phyloP scores from a whole-genome alignment of 1,284 basidiomycete species.

The Testicularia cyperi region DNA sequence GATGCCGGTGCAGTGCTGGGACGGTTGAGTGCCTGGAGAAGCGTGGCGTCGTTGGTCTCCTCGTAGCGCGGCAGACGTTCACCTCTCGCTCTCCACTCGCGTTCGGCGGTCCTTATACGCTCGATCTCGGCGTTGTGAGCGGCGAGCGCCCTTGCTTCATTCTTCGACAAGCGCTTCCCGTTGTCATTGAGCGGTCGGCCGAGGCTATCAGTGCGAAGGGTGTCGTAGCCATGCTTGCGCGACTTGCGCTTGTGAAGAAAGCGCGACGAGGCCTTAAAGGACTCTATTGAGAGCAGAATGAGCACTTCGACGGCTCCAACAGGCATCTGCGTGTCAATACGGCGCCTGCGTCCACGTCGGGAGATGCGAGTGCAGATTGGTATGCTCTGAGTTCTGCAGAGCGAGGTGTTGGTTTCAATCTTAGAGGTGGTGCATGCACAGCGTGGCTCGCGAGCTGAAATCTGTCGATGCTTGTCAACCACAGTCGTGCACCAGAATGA shows the following conservation, averaged over 20 bases:
- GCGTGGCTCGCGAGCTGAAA: too few species aligned
- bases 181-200: slow-evolving; percentile 31
- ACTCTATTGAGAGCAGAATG: slow-evolving; percentile 32
- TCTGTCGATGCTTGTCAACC: too few species aligned
- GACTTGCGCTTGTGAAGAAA: slow-evolving; percentile 28
- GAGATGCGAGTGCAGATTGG: too few species aligned
- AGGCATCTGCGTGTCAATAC: slow-evolving; percentile 22
- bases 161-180: slow-evolving; percentile 28
- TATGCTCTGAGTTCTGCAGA: too few species aligned
- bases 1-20: slow-evolving; percentile 19
- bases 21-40: slow-evolving; percentile 19
- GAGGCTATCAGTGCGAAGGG: slow-evolving; percentile 26
- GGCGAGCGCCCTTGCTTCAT: slow-evolving; percentile 31
- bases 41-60: slow-evolving; percentile 23
- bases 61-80: slow-evolving; percentile 25
- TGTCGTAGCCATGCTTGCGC: slow-evolving; percentile 35
- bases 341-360: too few species aligned
- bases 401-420: too few species aligned
- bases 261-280: slow-evolving; percentile 34
- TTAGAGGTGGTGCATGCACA: too few species aligned
- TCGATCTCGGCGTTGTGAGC: slow-evolving; percentile 34
- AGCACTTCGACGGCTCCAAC: slow-evolving; percentile 23
- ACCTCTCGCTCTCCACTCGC: slow-evolving; percentile 32
- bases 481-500: too few species aligned
- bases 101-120: slow-evolving; percentile 33